Evolutionary conservation across 305 asterid species (phyloP), one percentile per base, ranked within the genome.

Genomic region (Fraxinus greggii): DNA sequence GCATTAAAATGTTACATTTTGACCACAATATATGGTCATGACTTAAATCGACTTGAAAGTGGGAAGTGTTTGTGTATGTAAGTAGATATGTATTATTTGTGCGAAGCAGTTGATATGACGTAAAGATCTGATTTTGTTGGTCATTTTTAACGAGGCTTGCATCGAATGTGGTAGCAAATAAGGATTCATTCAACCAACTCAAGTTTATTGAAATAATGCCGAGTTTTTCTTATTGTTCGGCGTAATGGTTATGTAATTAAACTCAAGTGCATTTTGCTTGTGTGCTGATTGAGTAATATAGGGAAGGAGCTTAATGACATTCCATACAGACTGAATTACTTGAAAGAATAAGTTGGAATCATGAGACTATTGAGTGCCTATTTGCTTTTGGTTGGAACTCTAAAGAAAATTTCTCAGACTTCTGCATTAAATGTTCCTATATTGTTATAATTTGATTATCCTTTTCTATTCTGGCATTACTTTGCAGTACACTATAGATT

Each of bases 401-500:
- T 2, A 40, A 48, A 51, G 23, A 56, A 29, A 74, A 8, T 24
- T 23, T 65, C 63, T 4, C 56, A 65, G 74, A 26, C 45, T 67
- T 79, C 65, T 83, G 17, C 61, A 12, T 38, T 28, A 21, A 29
- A 51, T 82, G 74, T 36, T 69, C 5, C 38, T 45, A 77, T 29
- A 2, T 63, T 59, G 23, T 51, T 67, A 61, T 21, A 48, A n/a
- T 40, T 54, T 83, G 63, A 19, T 42, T 42, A 42, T 77, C 31
- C 76, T 33, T 77, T 67, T 81, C 15, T 21, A 19, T 45, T 59
- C 77, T 65, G 61, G 40, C 24, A 35, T 7, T 48, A 35, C 75
- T 74, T 15, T 73, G 79, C 63, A 31, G 78, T 13, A 29, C 56
- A 42, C 75, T 21, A 78, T 67, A 12, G 48, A 81, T 83, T 80